Evolutionary conservation across 1,139 yeast genomes (phyloP).

Genomic region (Yamadazyma spencermartinsiae): DNA sequence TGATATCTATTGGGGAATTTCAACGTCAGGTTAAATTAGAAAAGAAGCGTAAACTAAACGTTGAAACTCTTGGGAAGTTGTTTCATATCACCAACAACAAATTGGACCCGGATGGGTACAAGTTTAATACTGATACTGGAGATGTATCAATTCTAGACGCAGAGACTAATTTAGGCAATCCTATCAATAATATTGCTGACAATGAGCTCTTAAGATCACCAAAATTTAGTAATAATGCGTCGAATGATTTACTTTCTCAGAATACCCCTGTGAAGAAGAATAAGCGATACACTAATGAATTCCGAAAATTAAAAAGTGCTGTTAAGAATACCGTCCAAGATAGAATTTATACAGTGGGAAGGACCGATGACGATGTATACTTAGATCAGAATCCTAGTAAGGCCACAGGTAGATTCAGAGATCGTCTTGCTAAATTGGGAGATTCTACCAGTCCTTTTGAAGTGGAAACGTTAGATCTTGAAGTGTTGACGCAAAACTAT

Average conservation of each 20-base stretch:
- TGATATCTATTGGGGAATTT: conserved; percentile 58
- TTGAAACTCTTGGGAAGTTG: conserved; percentile 59
- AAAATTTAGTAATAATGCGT: background rate
- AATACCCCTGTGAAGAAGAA: conserved; percentile 25
- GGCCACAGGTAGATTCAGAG: conserved; percentile 32
- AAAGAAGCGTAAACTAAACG: conserved; percentile 60
- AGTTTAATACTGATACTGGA: conserved; percentile 14
- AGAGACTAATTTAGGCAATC: conserved; percentile 1
- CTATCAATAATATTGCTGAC: background rate
- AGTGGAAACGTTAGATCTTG: conserved; percentile 47
- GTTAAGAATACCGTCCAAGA: conserved; percentile 79
- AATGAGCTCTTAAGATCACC: background rate
- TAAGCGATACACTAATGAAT: conserved; percentile 44
- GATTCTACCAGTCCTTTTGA: conserved; percentile 40
- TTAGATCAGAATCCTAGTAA: conserved; percentile 17
- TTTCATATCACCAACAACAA: conserved; percentile 59
- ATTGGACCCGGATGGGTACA: conserved; percentile 24
- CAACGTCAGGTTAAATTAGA: conserved; percentile 63
- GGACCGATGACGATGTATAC: conserved; percentile 27
- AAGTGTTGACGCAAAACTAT: conserved; percentile 30
- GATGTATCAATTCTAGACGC: conserved; percentile 5
- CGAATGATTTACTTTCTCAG: background rate
- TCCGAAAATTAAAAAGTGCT: conserved; percentile 63
- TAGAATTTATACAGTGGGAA: conserved; percentile 33
- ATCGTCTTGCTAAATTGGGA: conserved; percentile 37